Base-by-base conservation (phyloP, 345 rosid genomes). In the Acer negundo region DNA sequence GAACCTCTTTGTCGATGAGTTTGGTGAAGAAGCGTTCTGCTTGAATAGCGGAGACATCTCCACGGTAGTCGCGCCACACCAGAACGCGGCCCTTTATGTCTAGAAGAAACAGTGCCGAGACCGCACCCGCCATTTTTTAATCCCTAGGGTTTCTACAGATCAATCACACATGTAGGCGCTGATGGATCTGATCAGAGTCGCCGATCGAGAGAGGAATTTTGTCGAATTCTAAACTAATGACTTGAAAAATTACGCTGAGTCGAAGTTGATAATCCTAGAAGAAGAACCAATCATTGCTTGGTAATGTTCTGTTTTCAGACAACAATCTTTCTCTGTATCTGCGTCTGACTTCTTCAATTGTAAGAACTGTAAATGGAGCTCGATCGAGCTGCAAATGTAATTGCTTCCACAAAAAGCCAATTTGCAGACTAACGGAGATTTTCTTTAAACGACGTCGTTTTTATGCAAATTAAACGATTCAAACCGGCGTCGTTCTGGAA, bases 61-160 rank as follows among this genome's bases (percentile, higher is more conserved):
- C 99, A 55, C 97, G 98, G 80, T 92, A 95, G 83, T 93, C 99
- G 35, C 94, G 98, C 99, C 99, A 95, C 38, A 93, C 91, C 67
- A 95, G 90, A 77, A 95, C 90, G n/a, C 93, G 97, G 26, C 99
- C 99, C 75, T 95, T 95, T 82, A 93, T 90, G 81, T 95, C 96
- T 23, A 92, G 90, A 55, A 92, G 90, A 82, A 96, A 96, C 81
- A 96, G 91, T 51, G 98, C 98, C 55, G 99, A 95, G 67, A 87
- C 95, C 63, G 97, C 99, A 72, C 99, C 97, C n/a, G 95, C 89
- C 99, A 92, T 93, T 74, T 51, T 44, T 62, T 74, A 15, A 42
- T 35, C 22, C 28, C 75, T 53, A 22, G 5, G 55, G 80, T 35
- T 71, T 55, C 69, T 67, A 72, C 73, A 55, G 55, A 81, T 79